A percentile compares a stretch with the other conserved stretches of the same genome.
These are phyloP conservation scores for Sugiyamaella japonica DNA, from an alignment of 1,139 yeast genomes.

Conservation along the genomic window DNA sequence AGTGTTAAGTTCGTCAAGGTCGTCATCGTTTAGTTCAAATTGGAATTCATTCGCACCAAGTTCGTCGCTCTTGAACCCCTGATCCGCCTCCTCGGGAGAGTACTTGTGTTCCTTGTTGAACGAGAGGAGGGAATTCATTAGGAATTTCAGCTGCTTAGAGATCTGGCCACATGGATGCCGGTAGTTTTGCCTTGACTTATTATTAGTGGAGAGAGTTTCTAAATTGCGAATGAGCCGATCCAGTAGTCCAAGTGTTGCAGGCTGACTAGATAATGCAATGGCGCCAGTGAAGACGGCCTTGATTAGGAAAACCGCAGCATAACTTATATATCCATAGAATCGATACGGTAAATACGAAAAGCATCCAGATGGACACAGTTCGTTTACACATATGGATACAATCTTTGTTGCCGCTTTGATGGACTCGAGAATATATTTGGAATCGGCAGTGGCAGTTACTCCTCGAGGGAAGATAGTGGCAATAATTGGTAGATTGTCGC, in stretches of 20 bases:
- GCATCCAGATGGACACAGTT: conserved; percentile 27
- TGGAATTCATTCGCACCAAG: neutral
- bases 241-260: conserved; percentile 9
- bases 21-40: conserved; percentile 10
- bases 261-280: conserved; percentile 13
- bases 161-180: conserved; percentile 17
- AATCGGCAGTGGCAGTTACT: conserved; percentile 28
- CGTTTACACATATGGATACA: conserved; percentile 26
- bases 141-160: conserved; percentile 14
- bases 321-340: conserved; percentile 29
- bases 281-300: conserved; percentile 32
- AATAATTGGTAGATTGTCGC: conserved; percentile 10
- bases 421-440: conserved; percentile 31
- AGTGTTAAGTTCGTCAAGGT: conserved; percentile 16
- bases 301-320: conserved; percentile 32
- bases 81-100: neutral
- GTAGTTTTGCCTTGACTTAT: neutral
- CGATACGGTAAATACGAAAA: conserved; percentile 30
- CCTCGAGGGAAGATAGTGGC: conserved; percentile 29
- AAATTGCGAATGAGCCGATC: conserved; percentile 13
- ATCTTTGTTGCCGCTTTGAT: conserved; percentile 27
- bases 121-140: conserved; percentile 13
- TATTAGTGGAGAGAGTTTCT: conserved; percentile 5
- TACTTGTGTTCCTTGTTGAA: conserved; percentile 11
- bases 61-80: neutral